Evolutionary conservation across 306 rosid genomes (phyloP).

Genomic region (Styphnolobium japonicum): DNA sequence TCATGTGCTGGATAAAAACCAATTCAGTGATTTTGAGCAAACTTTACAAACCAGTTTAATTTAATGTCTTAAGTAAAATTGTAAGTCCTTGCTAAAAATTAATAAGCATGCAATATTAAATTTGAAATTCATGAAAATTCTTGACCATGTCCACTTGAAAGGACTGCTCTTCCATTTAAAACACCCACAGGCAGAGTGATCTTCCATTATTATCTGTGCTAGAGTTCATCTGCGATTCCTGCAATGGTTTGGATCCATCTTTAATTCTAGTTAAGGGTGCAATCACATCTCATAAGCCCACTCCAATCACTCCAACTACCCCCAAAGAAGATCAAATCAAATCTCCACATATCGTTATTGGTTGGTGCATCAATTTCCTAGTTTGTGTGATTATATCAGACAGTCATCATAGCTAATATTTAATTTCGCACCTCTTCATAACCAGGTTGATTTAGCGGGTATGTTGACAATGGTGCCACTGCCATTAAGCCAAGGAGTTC

Average conservation of each 20-base stretch:
- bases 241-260: background rate
- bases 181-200: too few relatives aligned
- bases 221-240: background rate
- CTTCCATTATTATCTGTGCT: too few relatives aligned
- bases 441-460: slow-evolving; percentile 60
- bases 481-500: slow-evolving; percentile 75
- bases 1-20: background rate
- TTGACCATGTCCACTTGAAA: too few relatives aligned
- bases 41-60: background rate
- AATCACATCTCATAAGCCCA: slow-evolving; percentile 7
- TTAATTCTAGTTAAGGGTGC: background rate
- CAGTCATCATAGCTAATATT: background rate
- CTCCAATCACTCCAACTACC: background rate
- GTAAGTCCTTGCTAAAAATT: background rate
- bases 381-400: background rate
- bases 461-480: slow-evolving; percentile 54
- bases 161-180: too few relatives aligned
- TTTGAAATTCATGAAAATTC: background rate
- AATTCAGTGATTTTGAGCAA: background rate
- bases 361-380: background rate
- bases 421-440: slow-evolving; percentile 11
- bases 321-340: background rate
- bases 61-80: background rate
- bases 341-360: slow-evolving; percentile 1
- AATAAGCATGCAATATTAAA: background rate